Evolutionary conservation across 2,329 filamentous ascomycete species (phyloP), one percentile per base, ranked within the genome.

Genomic region (Cordyceps farinosa): DNA sequence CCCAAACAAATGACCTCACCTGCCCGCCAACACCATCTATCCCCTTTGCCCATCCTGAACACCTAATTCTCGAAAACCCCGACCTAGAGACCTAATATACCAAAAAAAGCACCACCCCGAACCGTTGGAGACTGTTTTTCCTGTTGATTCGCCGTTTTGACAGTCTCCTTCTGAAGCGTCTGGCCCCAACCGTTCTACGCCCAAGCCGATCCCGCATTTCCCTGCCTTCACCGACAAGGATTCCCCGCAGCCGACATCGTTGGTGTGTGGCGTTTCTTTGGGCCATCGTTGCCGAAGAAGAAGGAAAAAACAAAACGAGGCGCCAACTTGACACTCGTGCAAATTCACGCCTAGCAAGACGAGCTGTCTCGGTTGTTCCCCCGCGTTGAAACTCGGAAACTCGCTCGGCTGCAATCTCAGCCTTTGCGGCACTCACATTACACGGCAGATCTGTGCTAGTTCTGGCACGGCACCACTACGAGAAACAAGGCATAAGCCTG

Each of bases 191-290:
- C n/a, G 8, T 3, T 29, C n/a, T 48, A 29, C 45, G 10, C 38
- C 22, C 47, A 50, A 50, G 11, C 47, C 47, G 47, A 50, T 50
- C 47, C 47, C 29, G 47, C 27, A 30, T 30, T 29, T 32, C 2
- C 47, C 47, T 32, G 29, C 27, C 32, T 50, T 50, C 48, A 32
- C 34, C 27, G 56, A 59, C 56, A 51, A 42, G 56, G 56, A 27
- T 59, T 51, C 56, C 56, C 56, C 56, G 56, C 56, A 59, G 56
- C 56, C 56, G 56, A 59, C 36, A 51, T 59, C 36, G 36, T 51
- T 30, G 9, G 27, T 40, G 11, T 30, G 56, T 51, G 47, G 45
- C 47, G 47, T 40, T 27, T 27, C 32, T 32, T 11, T 22, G 5
- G 5, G 11, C 29, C 53, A 38, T 58, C 17, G 44, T 44, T 8